Conservation (phyloP, 352 stramenopile genomes). For the Globisporangium heterothallicum region DNA sequence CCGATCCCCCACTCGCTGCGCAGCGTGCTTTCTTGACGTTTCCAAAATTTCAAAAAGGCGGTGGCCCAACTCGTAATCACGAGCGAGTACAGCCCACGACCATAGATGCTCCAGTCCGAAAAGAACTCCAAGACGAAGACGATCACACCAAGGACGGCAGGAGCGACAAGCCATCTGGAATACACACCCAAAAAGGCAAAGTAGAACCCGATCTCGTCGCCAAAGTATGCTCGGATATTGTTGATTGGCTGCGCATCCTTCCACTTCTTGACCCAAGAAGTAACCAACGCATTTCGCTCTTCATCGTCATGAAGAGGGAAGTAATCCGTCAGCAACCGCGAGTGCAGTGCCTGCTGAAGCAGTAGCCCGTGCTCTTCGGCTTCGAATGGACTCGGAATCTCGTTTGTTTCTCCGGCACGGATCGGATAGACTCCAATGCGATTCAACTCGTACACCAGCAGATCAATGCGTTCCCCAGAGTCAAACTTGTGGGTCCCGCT, state of each 20-base stretch:
- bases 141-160: slow-evolving; percentile 82
- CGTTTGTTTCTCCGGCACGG: background rate
- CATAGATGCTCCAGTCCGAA: slow-evolving; percentile 49
- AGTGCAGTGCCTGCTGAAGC: slow-evolving; percentile 64
- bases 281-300: slow-evolving; percentile 57
- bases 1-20: slow-evolving; percentile 83
- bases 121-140: slow-evolving; percentile 85
- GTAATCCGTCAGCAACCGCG: slow-evolving; percentile 55
- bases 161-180: slow-evolving; percentile 90
- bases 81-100: slow-evolving; percentile 78
- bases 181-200: slow-evolving; percentile 97
- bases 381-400: slow-evolving; percentile 53
- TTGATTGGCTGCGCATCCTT: slow-evolving; percentile 50
- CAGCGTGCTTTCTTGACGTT: slow-evolving; percentile 80
- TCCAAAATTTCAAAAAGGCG: slow-evolving; percentile 90
- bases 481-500: slow-evolving; percentile 38
- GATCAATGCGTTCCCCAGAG: slow-evolving; percentile 70
- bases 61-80: slow-evolving; percentile 89
- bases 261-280: slow-evolving; percentile 77
- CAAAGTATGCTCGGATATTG: slow-evolving; percentile 69
- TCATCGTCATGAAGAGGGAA: slow-evolving; percentile 74
- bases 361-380: slow-evolving; percentile 61
- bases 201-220: slow-evolving; percentile 94
- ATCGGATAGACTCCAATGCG: slow-evolving; percentile 38
- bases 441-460: slow-evolving; percentile 67